A percentile compares a stretch with the other conserved stretches of the same genome.
Conservation (phyloP, 257 asterid genomes). For the Leonotis leonurus region DNA sequence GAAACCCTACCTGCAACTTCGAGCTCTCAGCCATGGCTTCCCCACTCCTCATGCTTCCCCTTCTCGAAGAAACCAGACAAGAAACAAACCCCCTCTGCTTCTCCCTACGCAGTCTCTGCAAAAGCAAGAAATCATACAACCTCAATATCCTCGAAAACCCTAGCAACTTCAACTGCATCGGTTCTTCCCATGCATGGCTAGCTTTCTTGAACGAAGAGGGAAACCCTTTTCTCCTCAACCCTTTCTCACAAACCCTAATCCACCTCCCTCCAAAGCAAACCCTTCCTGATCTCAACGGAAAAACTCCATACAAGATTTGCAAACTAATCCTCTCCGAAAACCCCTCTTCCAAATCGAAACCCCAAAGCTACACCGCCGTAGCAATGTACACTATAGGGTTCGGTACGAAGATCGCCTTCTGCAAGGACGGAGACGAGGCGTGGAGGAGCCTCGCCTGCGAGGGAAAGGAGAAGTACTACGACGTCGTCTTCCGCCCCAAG, state of each 20-base stretch:
- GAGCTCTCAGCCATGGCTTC: slow-evolving; percentile 3
- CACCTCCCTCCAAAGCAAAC: not conserved
- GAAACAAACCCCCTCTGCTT: not conserved
- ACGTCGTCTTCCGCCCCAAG: not conserved
- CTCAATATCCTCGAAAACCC: not conserved
- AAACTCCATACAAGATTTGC: not conserved
- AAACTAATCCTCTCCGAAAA: not conserved
- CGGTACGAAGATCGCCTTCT: not conserved
- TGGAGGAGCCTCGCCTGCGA: slow-evolving; percentile 8
- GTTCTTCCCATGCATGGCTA: slow-evolving; percentile 19
- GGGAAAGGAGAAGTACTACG: not conserved
- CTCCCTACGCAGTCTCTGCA: not conserved
- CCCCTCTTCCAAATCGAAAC: not conserved
- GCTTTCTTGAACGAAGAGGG: not conserved
- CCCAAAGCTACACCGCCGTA: not conserved
- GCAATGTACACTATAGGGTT: not conserved
- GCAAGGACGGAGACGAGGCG: not conserved
- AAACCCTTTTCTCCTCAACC: slow-evolving; percentile 11
- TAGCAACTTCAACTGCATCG: not conserved
- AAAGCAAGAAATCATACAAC: not conserved
- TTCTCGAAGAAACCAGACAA: not conserved
- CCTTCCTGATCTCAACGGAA: not conserved
- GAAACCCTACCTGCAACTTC: not conserved
- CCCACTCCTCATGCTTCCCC: slow-evolving; percentile 3
- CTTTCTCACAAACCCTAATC: not conserved